Percentiles rank a stretch among this genome's conserved stretches.
Conservation (phyloP, 345 rosid genomes). For the Mercurialis annua region DNA sequence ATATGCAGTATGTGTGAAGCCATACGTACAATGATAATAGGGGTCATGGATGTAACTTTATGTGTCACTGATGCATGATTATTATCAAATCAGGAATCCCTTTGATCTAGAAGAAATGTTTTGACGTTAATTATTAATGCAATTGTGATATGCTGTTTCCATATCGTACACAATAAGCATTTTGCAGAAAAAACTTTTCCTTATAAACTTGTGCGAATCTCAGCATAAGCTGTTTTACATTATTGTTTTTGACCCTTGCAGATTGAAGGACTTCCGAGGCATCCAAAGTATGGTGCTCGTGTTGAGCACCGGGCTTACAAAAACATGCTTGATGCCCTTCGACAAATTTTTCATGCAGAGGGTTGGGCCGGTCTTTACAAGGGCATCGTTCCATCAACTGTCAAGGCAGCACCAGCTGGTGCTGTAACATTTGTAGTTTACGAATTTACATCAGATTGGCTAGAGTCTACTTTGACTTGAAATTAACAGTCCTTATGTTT, state of each 20-base stretch:
- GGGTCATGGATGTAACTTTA: not conserved
- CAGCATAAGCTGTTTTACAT: not conserved
- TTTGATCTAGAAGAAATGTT: too few relatives aligned
- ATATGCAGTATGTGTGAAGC: not conserved
- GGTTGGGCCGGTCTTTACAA: constrained; percentile 95
- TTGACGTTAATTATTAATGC: too few relatives aligned
- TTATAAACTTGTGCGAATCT: too few relatives aligned
- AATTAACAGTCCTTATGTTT: constrained; percentile 17
- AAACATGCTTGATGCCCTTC: constrained; percentile 75
- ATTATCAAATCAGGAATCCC: not conserved
- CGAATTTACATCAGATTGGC: constrained; percentile 75
- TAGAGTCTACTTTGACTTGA: constrained; percentile 61
- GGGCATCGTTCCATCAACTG: constrained; percentile 85
- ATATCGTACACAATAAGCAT: not conserved
- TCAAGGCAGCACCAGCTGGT: constrained; percentile 98
- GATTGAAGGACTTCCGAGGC: constrained; percentile 89
- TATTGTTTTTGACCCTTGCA: constrained; percentile 29
- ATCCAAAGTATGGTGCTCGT: constrained; percentile 85
- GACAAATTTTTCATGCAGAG: constrained; percentile 52
- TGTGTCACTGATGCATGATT: not conserved
- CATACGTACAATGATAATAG: too few relatives aligned
- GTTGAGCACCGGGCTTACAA: constrained; percentile 64
- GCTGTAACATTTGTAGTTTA: constrained; percentile 93
- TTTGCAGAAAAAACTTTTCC: not conserved
- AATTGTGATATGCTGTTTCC: too few relatives aligned